phyloP scores from a whole-genome alignment of 108 stramenopile species.

The Heterococcus sp. region DNA sequence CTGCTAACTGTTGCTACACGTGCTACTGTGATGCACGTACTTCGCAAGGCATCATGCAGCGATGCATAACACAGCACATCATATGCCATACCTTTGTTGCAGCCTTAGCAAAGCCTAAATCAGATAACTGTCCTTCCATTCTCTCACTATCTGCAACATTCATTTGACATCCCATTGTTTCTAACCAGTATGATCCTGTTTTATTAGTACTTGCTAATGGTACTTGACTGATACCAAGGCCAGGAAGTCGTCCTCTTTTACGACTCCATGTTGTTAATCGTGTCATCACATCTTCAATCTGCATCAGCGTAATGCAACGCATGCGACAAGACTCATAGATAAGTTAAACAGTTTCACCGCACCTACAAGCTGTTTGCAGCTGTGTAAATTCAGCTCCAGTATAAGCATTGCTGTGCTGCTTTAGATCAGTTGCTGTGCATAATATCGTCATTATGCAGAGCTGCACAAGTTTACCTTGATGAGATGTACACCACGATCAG shows the following conservation, averaged over 20 bases:
- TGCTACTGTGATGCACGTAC: background rate
- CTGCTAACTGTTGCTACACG: background rate
- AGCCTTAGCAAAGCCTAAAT: conserved; percentile 58
- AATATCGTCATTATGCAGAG: no score
- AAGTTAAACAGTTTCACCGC: background rate
- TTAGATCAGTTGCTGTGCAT: no score
- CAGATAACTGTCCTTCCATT: conserved; percentile 84
- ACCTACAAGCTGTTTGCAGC: no score
- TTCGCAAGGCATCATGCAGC: no score
- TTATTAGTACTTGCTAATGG: background rate
- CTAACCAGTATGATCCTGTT: conserved; percentile 23
- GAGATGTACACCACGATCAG: conserved; percentile 42
- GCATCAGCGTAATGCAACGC: no score
- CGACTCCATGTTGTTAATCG: background rate
- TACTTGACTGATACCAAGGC: background rate
- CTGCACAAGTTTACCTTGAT: conserved; percentile 42
- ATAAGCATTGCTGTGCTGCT: no score
- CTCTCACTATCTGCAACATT: conserved; percentile 92
- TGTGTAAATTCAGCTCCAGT: no score
- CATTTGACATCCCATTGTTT: conserved; percentile 96
- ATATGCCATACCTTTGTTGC: background rate
- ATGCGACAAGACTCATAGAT: background rate
- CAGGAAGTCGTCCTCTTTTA: background rate
- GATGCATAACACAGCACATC: no score
- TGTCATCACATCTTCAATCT: background rate